Base-by-base conservation (phyloP, 352 stramenopile species). In the Globisporangium cystogenes region DNA sequence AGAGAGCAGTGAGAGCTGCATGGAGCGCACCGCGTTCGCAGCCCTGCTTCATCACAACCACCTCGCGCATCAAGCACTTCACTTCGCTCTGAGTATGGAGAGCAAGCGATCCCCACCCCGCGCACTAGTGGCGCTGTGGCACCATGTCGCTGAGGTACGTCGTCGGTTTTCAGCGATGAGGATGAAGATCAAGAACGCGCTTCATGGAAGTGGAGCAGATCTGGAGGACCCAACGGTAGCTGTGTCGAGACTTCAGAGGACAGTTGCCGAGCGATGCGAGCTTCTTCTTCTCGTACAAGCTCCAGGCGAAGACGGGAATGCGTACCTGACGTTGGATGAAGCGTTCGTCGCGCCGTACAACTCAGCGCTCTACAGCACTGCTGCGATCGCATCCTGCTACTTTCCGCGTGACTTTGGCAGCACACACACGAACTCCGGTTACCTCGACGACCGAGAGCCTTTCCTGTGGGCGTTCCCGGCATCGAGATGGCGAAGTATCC, bases 21-120 rank as follows among this genome's bases (percentile, higher is more conserved):
- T 93, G 1, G 85, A 95, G 59, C 26, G 57, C 12, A 59, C 69
- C 0, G 57, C 74, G 15, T 92, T 91, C 44, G 74, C 76, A 3
- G 71, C 57, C 4, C 44, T 92, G 8, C 26, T 92, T 26, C 64
- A 92, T 36, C 82, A 90, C n/a, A 68, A 71, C 18, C 57, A 64
- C 12, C 51, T 68, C 6, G 51, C 45, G 0, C 37, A 40, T 59
- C 62, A 65, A 51, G 70, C 48, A 12, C 76, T 61, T 42, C 71
- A 76, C 33, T 79, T 67, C 35, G 60, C 64, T 24, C 20, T 71
- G 3, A 59, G 21, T 31, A 31, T 33, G 1, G 15, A 40, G 8
- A 10, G 8, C 29, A 33, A 29, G 4, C 37, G 29, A 29, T 18
- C 49, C 24, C 70, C 68, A 4, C 71, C 72, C 23, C 53, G 51